Evolutionary conservation across 495 filamentous ascomycete genomes (phyloP), one percentile per base, ranked within the genome.

Genomic region (Aspergillus hancockii): DNA sequence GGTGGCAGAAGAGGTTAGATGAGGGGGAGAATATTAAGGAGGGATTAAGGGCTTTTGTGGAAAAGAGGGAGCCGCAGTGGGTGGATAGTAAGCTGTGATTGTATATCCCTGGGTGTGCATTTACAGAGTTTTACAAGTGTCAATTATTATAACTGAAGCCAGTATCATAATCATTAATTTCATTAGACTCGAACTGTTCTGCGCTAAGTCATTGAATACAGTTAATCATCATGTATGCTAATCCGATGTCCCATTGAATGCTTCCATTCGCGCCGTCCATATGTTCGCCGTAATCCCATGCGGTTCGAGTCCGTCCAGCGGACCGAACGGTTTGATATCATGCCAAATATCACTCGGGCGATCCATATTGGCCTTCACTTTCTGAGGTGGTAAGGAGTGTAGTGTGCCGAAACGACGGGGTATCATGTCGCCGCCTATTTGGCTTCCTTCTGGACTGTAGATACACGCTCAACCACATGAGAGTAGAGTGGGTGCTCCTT

Each of bases 1-100:
- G 80, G 7, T 80, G 84, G 82, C 88, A 80, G 67, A 73, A 66
- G 60, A 69, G 78, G 67, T 79, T 96, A 63, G 77, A 86, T 55
- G 78, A 70, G 22, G 91, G 90, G 6, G 85, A 90, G 73, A 95
- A 95, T 79, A 87, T 91, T 63, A 83, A 78, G 69, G 92, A 95
- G 75, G 92, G 91, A 0, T 71, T 95, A 53, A 78, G 63, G 76
- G 89, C 88, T 55, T 96, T 96, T 81, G 84, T 90, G 55, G 90
- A 93, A 83, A 92, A 85, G 79, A 82, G 90, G 75, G 80, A 82
- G 74, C 85, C 90, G 28, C 78, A 75, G 58, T 95, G 92, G 91
- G 81, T 79, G 68, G 81, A 87, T 68, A 89, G 88, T 72, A 94
- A 93, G 77, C n/a, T n/a, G n/a, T n/a, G n/a, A n/a, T n/a, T n/a